These are phyloP conservation scores for Xylariomycetidae sp. DNA, from an alignment of 2,329 filamentous ascomycete genomes.

Conservation along the genomic window DNA sequence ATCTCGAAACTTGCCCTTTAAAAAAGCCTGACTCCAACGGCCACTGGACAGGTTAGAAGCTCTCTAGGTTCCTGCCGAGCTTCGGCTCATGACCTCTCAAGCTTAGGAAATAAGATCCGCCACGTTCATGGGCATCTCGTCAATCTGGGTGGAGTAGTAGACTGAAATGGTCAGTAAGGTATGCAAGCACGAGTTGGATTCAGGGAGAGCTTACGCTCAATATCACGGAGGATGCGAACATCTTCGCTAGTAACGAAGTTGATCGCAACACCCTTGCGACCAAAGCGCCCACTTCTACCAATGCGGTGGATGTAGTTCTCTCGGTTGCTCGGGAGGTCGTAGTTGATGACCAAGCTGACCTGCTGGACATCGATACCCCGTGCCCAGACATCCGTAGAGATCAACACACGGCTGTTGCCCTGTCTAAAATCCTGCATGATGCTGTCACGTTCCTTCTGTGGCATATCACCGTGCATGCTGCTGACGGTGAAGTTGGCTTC, in stretches of 20 bases:
- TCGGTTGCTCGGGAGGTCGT: slow-evolving; percentile 95
- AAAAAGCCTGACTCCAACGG: slow-evolving; percentile 1
- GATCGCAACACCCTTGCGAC: slow-evolving; percentile 97
- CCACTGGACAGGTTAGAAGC: too few relatives aligned
- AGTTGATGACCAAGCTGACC: slow-evolving; percentile 97
- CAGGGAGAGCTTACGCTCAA: slow-evolving; percentile 64
- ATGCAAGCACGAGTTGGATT: background rate
- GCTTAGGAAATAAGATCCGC: slow-evolving; percentile 50
- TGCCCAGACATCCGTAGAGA: slow-evolving; percentile 96
- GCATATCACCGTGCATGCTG: slow-evolving; percentile 99
- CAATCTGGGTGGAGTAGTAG: slow-evolving; percentile 94
- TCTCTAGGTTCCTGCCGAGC: slow-evolving; percentile 4
- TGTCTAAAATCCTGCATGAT: slow-evolving; percentile 99
- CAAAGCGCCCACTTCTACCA: slow-evolving; percentile 89
- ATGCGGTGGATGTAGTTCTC: slow-evolving; percentile 99
- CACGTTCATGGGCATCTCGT: slow-evolving; percentile 98
- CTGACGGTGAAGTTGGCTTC: slow-evolving; percentile 98
- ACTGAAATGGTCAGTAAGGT: slow-evolving; percentile 40
- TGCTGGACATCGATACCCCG: slow-evolving; percentile 98
- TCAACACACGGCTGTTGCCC: slow-evolving; percentile 91
- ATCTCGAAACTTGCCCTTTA: background rate
- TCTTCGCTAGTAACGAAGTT: slow-evolving; percentile 99
- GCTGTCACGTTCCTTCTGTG: slow-evolving; percentile 93
- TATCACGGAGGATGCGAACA: slow-evolving; percentile 93
- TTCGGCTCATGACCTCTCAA: background rate